Conservation (phyloP, 2,329 filamentous ascomycete species). For the Colletotrichum costaricense region DNA sequence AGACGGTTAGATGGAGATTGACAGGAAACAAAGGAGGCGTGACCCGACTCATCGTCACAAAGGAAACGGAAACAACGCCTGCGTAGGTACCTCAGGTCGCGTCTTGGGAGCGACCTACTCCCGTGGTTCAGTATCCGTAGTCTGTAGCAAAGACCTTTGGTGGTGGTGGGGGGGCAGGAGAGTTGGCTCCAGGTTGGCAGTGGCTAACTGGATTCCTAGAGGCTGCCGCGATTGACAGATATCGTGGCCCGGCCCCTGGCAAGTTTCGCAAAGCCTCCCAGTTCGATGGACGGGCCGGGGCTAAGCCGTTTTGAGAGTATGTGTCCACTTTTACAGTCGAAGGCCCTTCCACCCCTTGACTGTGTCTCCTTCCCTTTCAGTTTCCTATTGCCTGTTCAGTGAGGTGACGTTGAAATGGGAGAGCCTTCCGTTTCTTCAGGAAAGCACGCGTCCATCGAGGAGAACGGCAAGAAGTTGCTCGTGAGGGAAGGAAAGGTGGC, state of each 20-base stretch:
- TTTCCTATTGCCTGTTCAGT: background rate
- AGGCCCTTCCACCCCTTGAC: background rate
- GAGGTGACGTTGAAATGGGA: background rate
- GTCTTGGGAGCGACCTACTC: background rate
- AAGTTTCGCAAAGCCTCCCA: conserved; percentile 28
- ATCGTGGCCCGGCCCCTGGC: conserved; percentile 13
- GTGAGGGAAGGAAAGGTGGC: background rate
- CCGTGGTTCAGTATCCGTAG: background rate
- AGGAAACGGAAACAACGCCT: background rate
- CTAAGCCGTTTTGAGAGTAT: background rate
- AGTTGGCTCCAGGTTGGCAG: background rate
- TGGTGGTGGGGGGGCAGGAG: background rate
- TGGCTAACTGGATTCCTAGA: conserved; percentile 2
- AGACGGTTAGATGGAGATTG: background rate
- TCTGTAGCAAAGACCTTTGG: background rate
- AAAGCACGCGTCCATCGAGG: background rate
- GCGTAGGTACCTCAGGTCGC: background rate
- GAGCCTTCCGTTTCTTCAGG: background rate
- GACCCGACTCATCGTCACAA: conserved; percentile 21
- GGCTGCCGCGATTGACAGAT: conserved; percentile 25
- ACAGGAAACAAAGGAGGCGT: conserved; percentile 26
- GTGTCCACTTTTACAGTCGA: background rate
- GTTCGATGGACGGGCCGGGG: conserved; percentile 9
- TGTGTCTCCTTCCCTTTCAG: conserved; percentile 4
- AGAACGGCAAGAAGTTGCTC: background rate